Conservation (phyloP, 2,329 filamentous ascomycete genomes). For the Talaromyces verruculosus region DNA sequence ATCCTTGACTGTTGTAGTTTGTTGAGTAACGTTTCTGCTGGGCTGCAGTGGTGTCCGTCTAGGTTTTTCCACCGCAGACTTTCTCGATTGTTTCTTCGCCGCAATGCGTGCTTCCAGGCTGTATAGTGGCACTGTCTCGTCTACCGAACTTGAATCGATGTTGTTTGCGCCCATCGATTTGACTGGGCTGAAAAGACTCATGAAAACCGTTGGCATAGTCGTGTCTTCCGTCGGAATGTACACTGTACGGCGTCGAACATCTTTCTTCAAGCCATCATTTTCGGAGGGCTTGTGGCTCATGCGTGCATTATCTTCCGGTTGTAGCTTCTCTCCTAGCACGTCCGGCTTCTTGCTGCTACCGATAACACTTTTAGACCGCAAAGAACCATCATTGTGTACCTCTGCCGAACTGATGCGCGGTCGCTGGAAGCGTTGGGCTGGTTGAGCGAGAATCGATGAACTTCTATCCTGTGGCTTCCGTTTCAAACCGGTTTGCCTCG, state of each 20-base stretch:
- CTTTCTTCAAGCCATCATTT: slow-evolving; percentile 31
- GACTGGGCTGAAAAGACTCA: slow-evolving; percentile 45
- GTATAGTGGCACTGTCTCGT: slow-evolving; percentile 27
- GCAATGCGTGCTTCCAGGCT: slow-evolving; percentile 38
- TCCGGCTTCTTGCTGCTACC: slow-evolving; percentile 16
- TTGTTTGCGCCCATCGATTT: slow-evolving; percentile 30
- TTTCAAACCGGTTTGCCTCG: slow-evolving; percentile 21
- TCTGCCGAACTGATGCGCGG: slow-evolving; percentile 34
- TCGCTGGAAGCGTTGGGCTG: slow-evolving; percentile 41
- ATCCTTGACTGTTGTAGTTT: slow-evolving; percentile 44
- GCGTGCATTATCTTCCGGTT: slow-evolving; percentile 18
- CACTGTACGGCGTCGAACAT: slow-evolving; percentile 40
- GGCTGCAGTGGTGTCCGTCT: slow-evolving; percentile 51
- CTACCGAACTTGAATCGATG: slow-evolving; percentile 13
- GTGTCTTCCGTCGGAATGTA: slow-evolving; percentile 47
- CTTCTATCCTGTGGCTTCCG: slow-evolving; percentile 27
- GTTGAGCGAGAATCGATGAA: slow-evolving; percentile 41
- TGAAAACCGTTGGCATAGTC: slow-evolving; percentile 44
- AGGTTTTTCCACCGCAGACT: slow-evolving; percentile 25
- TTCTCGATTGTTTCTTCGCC: slow-evolving; percentile 34
- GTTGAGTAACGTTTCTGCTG: slow-evolving; percentile 42
- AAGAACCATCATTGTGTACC: slow-evolving; percentile 14
- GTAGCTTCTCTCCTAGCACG: background rate
- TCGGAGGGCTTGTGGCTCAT: slow-evolving; percentile 23
- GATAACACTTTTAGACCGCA: background rate